Evolutionary conservation across 2,329 filamentous ascomycete genomes (phyloP).

Genomic region (Epichloe gansuensis): DNA sequence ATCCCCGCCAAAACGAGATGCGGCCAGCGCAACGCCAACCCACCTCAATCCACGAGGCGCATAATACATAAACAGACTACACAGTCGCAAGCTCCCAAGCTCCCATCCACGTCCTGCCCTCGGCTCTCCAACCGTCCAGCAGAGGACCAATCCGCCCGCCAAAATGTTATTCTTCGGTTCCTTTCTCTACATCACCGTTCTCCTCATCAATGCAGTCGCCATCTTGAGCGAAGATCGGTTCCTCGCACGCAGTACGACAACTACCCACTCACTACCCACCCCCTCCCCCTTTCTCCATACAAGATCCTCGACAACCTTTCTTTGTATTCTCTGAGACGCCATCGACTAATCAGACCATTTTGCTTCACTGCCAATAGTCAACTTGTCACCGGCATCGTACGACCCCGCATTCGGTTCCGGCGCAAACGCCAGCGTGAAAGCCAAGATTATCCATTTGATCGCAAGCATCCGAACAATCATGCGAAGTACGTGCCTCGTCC

Average conservation of each 20-base stretch:
- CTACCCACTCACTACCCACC: background rate
- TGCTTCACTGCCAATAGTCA: slow-evolving; percentile 35
- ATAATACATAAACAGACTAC: no score
- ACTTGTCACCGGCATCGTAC: slow-evolving; percentile 58
- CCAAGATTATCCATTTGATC: slow-evolving; percentile 80
- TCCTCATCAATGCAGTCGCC: slow-evolving; percentile 87
- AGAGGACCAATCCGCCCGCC: slow-evolving; percentile 3
- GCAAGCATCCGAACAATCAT: slow-evolving; percentile 83
- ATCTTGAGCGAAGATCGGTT: slow-evolving; percentile 93
- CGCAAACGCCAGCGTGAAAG: slow-evolving; percentile 67
- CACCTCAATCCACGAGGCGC: background rate
- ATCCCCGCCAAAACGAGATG: slow-evolving; percentile 11
- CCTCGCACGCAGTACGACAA: slow-evolving; percentile 50
- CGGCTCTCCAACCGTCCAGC: background rate
- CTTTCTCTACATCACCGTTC: slow-evolving; percentile 66
- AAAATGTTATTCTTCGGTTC: slow-evolving; percentile 59
- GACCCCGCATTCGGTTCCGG: slow-evolving; percentile 70
- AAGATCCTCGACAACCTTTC: no score
- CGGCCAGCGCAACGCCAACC: background rate
- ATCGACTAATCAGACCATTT: background rate
- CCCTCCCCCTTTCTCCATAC: background rate
- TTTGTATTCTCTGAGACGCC: background rate
- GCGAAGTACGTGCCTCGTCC: slow-evolving; percentile 50
- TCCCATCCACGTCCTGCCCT: background rate
- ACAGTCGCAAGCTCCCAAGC: background rate